phyloP scores from a whole-genome alignment of 352 stramenopile genomes.

The Phytophthora colocasiae region DNA sequence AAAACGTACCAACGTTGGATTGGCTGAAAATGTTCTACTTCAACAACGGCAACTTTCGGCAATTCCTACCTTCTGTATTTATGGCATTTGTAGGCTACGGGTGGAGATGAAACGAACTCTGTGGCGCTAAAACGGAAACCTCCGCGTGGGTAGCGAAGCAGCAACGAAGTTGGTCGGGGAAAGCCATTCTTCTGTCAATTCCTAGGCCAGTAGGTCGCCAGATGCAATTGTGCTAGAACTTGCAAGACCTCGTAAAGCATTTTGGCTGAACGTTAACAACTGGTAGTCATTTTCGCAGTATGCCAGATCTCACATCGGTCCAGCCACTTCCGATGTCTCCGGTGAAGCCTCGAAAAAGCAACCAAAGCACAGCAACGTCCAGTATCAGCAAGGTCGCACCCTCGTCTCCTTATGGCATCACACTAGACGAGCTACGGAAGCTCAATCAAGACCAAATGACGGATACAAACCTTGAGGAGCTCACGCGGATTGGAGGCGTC shows the following conservation, averaged over 20 bases:
- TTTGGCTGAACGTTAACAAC: no score
- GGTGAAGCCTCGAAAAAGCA: slow-evolving; percentile 38
- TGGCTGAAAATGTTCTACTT: slow-evolving; percentile 24
- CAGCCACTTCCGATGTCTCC: slow-evolving; percentile 30
- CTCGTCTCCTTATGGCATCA: slow-evolving; percentile 76
- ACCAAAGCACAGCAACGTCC: slow-evolving; percentile 8
- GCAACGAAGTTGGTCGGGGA: neutral
- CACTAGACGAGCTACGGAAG: slow-evolving; percentile 66
- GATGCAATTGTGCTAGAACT: slow-evolving; percentile 25
- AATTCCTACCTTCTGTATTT: neutral
- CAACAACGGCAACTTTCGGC: slow-evolving; percentile 16
- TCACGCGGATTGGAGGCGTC: slow-evolving; percentile 69
- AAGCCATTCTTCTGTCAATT: slow-evolving; percentile 12
- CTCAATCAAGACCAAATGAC: slow-evolving; percentile 88
- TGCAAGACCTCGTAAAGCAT: neutral
- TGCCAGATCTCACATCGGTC: slow-evolving; percentile 63
- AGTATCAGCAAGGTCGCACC: slow-evolving; percentile 72
- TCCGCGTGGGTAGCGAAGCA: slow-evolving; percentile 7
- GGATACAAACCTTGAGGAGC: slow-evolving; percentile 67
- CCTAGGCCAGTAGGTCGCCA: slow-evolving; percentile 16
- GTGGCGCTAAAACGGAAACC: slow-evolving; percentile 34
- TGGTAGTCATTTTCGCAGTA: slow-evolving; percentile 5
- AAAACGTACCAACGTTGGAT: neutral
- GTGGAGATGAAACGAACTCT: slow-evolving; percentile 17
- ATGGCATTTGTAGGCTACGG: neutral